These are phyloP conservation scores for Cicer judaicum DNA, from an alignment of 306 rosid species.

Conservation along the genomic window DNA sequence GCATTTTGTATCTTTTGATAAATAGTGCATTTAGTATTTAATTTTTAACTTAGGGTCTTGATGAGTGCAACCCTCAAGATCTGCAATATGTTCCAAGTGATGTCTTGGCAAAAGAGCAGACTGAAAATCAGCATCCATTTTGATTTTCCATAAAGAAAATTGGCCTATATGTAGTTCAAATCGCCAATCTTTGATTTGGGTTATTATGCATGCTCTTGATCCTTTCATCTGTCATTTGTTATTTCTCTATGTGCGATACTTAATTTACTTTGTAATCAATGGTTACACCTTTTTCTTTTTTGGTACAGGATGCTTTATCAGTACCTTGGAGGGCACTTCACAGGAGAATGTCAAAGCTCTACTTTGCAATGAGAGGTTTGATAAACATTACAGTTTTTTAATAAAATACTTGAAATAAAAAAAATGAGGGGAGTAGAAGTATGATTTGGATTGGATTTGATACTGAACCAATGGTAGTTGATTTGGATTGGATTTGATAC, in stretches of 20 bases:
- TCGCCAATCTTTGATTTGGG: background rate
- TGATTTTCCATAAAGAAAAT: background rate
- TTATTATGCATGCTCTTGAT: background rate
- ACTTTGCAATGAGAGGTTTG: slow-evolving; percentile 90
- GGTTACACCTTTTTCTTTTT: background rate
- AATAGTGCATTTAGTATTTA: background rate
- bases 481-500: background rate
- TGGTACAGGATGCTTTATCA: slow-evolving; percentile 73
- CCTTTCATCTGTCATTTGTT: background rate
- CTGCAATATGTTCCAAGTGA: slow-evolving; percentile 1
- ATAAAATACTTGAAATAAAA: background rate
- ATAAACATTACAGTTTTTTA: slow-evolving; percentile 16
- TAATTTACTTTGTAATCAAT: slow-evolving; percentile 9
- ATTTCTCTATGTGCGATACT: background rate
- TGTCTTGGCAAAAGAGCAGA: background rate
- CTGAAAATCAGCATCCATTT: too few relatives aligned
- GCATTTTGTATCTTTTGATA: slow-evolving; percentile 14
- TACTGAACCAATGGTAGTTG: too few relatives aligned
- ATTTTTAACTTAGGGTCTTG: background rate
- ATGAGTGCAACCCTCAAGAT: slow-evolving; percentile 23
- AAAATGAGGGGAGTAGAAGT: too few relatives aligned
- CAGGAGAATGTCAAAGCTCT: slow-evolving; percentile 69
- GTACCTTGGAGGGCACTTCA: slow-evolving; percentile 82
- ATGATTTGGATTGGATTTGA: background rate
- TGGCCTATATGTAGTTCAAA: background rate